Percentiles rank a stretch among this genome's conserved stretches.
These are phyloP conservation scores for Fusarium solani-melongenae DNA, from an alignment of 2,329 filamentous ascomycete species.

Conservation along the genomic window DNA sequence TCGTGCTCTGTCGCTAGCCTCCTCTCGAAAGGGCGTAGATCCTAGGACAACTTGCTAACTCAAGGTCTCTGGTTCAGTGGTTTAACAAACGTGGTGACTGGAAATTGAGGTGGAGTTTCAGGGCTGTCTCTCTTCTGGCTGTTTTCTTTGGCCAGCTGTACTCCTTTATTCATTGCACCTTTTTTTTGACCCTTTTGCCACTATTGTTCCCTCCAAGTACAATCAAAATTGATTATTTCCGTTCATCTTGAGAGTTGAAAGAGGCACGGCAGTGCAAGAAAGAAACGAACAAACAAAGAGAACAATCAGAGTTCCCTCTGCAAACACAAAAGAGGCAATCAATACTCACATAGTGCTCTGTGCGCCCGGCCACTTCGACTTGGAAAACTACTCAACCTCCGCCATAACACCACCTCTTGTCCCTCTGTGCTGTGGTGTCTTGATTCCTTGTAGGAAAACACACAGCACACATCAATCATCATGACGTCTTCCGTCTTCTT, in stretches of 20 bases:
- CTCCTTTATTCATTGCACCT: constrained; percentile 52
- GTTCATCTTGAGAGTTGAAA: constrained; percentile 51
- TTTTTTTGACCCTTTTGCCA: constrained; percentile 48
- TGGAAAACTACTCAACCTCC: constrained; percentile 21
- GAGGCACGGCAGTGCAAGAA: constrained; percentile 52
- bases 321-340: constrained; percentile 40
- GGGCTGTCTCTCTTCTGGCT: constrained; percentile 50
- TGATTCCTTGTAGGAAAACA: constrained; percentile 43
- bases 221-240: constrained; percentile 66
- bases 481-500: constrained; percentile 99
- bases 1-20: constrained; percentile 32
- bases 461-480: constrained; percentile 50
- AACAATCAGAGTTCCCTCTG: constrained; percentile 16
- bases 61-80: constrained; percentile 46
- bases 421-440: constrained; percentile 38
- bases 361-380: constrained; percentile 38
- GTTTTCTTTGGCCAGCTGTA: constrained; percentile 51
- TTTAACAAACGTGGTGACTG: constrained; percentile 47
- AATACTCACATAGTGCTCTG: constrained; percentile 48
- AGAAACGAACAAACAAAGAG: constrained; percentile 47
- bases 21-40: constrained; percentile 37
- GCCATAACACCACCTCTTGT: constrained; percentile 37
- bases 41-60: constrained; percentile 44
- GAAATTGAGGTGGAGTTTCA: constrained; percentile 52
- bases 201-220: constrained; percentile 53